Percentiles rank a stretch among this genome's conserved stretches.
Evolutionary conservation across 192 early-diverging fungal genomes (phyloP).

Genomic region (Phycomyces blakesleeanus): DNA sequence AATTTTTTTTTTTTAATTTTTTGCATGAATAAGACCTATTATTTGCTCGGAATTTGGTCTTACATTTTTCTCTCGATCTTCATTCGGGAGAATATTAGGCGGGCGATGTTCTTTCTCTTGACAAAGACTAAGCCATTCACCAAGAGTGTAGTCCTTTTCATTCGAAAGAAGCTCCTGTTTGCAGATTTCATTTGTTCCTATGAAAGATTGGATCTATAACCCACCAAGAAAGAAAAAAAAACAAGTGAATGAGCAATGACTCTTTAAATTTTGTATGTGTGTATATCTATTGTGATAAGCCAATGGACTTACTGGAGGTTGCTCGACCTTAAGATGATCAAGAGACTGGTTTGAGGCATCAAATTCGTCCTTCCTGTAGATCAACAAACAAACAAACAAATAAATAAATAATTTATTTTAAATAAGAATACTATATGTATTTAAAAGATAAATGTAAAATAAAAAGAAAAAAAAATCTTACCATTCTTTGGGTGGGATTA

Average conservation of each 20-base stretch:
- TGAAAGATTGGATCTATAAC: constrained; percentile 66
- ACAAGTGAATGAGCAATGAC: too few relatives aligned
- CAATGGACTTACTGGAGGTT: constrained; percentile 46
- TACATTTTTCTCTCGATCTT: not conserved
- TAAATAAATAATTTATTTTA: too few relatives aligned
- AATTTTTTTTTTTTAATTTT: too few relatives aligned
- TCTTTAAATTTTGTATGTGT: not conserved
- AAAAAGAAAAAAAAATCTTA: constrained; percentile 4
- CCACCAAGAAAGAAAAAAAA: too few relatives aligned
- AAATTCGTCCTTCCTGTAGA: constrained; percentile 24
- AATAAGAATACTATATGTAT: too few relatives aligned
- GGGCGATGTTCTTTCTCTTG: constrained; percentile 51
- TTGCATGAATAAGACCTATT: too few relatives aligned
- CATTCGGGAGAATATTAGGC: constrained; percentile 31
- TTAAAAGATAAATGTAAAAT: not conserved
- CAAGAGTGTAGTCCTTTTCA: constrained; percentile 51
- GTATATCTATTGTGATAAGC: not conserved
- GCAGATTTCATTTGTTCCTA: constrained; percentile 66
- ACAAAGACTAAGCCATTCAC: constrained; percentile 61
- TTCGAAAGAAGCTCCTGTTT: constrained; percentile 77
- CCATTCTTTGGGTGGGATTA: constrained; percentile 89
- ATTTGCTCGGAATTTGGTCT: too few relatives aligned
- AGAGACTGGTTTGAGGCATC: constrained; percentile 21
- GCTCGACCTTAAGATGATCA: constrained; percentile 51
- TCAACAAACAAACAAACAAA: too few relatives aligned